phyloP scores from a whole-genome alignment of 805 yeast species.

The Kodamaea fukazawae region DNA sequence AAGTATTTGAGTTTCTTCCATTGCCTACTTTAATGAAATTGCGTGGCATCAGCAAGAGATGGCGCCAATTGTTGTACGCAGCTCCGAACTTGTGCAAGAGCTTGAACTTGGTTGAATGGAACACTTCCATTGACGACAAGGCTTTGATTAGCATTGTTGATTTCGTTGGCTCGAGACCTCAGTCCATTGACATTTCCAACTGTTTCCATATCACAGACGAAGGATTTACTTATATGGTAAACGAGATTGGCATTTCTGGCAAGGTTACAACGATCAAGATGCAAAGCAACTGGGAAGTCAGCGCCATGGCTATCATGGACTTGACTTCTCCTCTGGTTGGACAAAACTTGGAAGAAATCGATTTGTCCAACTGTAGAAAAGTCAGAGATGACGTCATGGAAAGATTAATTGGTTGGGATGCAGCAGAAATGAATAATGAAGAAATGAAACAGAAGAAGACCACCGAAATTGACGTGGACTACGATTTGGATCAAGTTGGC shows the following conservation, averaged over 20 bases:
- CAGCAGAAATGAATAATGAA: slow-evolving; percentile 9
- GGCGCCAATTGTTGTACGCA: slow-evolving; percentile 63
- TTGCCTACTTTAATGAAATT: slow-evolving; percentile 61
- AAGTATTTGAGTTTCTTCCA: slow-evolving; percentile 51
- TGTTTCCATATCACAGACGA: slow-evolving; percentile 77
- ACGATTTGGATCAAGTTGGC: slow-evolving; percentile 38
- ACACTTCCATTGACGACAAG: slow-evolving; percentile 56
- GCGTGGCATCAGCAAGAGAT: slow-evolving; percentile 57
- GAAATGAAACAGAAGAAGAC: slow-evolving; percentile 3
- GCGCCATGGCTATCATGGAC: slow-evolving; percentile 82
- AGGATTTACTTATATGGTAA: slow-evolving; percentile 68
- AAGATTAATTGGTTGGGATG: slow-evolving; percentile 58
- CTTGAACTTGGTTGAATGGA: slow-evolving; percentile 62
- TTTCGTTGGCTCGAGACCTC: slow-evolving; percentile 70
- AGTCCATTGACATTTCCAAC: slow-evolving; percentile 58
- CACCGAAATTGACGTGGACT: slow-evolving; percentile 6
- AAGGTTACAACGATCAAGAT: slow-evolving; percentile 52
- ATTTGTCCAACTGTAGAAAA: slow-evolving; percentile 69
- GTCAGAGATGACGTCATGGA: slow-evolving; percentile 71
- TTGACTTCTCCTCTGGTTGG: slow-evolving; percentile 66
- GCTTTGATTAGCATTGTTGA: slow-evolving; percentile 58
- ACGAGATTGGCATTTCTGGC: slow-evolving; percentile 68
- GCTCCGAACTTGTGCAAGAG: slow-evolving; percentile 51
- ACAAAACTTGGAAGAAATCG: slow-evolving; percentile 53
- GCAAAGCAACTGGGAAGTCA: slow-evolving; percentile 74